These are phyloP conservation scores for Talaromyces sp. DNA, from an alignment of 2,329 filamentous ascomycete species.

Conservation along the genomic window DNA sequence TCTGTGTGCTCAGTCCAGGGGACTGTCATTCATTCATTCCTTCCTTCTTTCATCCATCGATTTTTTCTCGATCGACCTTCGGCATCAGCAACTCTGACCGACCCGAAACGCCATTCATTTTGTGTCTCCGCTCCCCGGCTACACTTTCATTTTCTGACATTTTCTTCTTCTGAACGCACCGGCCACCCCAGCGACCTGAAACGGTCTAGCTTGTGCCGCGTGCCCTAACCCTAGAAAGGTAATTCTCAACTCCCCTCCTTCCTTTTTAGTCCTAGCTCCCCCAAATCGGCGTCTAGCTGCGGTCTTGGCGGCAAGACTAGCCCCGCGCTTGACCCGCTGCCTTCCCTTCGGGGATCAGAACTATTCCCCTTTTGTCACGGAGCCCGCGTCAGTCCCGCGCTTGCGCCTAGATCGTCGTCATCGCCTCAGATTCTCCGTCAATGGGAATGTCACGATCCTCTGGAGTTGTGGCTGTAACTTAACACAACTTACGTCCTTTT, in stretches of 20 bases:
- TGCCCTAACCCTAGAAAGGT: constrained; percentile 9
- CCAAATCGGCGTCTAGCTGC: background rate
- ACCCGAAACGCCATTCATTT: background rate
- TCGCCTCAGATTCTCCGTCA: background rate
- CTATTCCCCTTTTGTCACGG: constrained; percentile 5
- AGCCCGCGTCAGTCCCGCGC: constrained; percentile 3
- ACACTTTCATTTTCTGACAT: background rate
- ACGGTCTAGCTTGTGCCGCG: constrained; percentile 14
- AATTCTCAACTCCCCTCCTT: constrained; percentile 3
- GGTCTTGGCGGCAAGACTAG: background rate
- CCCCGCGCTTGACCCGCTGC: constrained; percentile 3
- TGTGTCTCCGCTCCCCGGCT: constrained; percentile 2
- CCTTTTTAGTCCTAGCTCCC: background rate
- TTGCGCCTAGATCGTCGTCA: constrained; percentile 18
- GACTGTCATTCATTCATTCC: background rate
- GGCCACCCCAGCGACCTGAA: constrained; percentile 9
- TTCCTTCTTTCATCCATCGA: background rate
- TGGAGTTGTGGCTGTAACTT: background rate
- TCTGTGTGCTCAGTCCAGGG: background rate
- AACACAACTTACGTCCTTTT: background rate
- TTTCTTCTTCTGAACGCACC: constrained; percentile 8
- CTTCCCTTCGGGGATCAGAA: background rate
- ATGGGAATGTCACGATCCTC: background rate
- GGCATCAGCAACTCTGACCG: background rate
- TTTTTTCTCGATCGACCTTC: background rate